phyloP scores from a whole-genome alignment of 2,329 filamentous ascomycete species.

The Erysiphe pulchra region DNA sequence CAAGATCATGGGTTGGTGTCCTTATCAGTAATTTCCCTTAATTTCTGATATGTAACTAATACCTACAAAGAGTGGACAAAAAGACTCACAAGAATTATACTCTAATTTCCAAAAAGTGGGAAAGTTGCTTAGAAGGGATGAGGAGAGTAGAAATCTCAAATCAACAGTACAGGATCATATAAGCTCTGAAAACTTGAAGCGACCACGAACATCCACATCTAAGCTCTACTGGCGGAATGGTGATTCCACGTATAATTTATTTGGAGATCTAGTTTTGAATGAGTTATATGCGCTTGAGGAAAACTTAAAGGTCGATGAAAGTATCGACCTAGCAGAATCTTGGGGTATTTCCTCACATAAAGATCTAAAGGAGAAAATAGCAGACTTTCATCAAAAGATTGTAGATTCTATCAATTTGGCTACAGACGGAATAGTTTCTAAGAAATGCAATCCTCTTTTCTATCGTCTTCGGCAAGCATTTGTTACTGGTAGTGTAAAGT shows the following conservation, averaged over 20 bases:
- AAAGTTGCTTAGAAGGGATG: neutral
- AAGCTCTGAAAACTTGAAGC: neutral
- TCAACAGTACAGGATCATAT: neutral
- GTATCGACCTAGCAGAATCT: neutral
- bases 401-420: conserved; percentile 3
- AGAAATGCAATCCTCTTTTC: conserved; percentile 8
- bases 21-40: neutral
- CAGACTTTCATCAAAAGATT: conserved; percentile 2
- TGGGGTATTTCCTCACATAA: conserved; percentile 4
- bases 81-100: neutral
- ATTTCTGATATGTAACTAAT: neutral
- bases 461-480: conserved; percentile 29
- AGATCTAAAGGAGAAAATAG: conserved; percentile 4
- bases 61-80: neutral
- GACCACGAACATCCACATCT: neutral
- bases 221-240: neutral
- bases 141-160: neutral
- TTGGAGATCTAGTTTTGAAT: conserved; percentile 3
- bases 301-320: neutral
- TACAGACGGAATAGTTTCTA: conserved; percentile 1
- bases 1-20: neutral
- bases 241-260: conserved; percentile 4
- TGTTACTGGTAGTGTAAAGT: conserved; percentile 22
- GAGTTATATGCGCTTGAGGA: neutral
- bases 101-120: neutral